Conservation (phyloP, 345 rosid genomes). For the Lagerstroemia speciosa region DNA sequence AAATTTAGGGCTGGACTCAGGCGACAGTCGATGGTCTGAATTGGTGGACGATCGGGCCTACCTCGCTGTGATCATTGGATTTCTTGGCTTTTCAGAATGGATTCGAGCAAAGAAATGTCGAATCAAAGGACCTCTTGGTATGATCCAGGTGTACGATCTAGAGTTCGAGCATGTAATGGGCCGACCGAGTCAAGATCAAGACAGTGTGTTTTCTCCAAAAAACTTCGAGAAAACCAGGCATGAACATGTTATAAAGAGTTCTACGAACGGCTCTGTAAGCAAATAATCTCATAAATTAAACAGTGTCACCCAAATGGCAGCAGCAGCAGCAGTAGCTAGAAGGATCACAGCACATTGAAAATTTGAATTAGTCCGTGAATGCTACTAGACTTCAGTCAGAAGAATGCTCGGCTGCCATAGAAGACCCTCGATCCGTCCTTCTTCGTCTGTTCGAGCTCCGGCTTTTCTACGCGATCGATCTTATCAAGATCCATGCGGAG, state of each 20-base stretch:
- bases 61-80: neutral
- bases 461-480: slow-evolving; percentile 20
- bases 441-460: slow-evolving; percentile 10
- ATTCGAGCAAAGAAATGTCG: neutral
- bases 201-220: no score
- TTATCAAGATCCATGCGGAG: slow-evolving; percentile 78
- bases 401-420: slow-evolving; percentile 94
- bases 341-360: no score
- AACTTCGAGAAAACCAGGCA: no score
- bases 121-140: neutral
- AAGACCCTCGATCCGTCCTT: slow-evolving; percentile 83
- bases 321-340: no score
- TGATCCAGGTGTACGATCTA: neutral
- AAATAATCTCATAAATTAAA: neutral
- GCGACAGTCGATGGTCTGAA: neutral
- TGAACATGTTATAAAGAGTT: no score
- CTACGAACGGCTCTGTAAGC: neutral
- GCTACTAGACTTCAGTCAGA: slow-evolving; percentile 23
- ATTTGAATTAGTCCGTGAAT: neutral
- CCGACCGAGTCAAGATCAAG: neutral
- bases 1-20: neutral
- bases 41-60: neutral
- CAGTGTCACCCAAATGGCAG: no score
- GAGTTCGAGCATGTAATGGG: neutral
- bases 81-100: neutral